Evolutionary conservation across 2,329 filamentous ascomycete genomes (phyloP).

Genomic region (Coleophoma cylindrospora): DNA sequence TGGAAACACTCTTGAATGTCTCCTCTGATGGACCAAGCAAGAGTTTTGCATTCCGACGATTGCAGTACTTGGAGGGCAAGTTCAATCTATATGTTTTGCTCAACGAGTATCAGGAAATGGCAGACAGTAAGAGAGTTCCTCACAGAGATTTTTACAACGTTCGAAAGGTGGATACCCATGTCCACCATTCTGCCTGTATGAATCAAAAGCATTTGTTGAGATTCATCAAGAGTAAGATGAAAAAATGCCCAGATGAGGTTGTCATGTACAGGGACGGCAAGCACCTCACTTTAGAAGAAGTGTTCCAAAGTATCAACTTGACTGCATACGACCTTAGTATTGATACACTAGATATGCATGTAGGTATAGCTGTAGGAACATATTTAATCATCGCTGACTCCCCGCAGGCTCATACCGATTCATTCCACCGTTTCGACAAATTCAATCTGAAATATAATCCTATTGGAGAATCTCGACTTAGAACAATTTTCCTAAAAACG

Average conservation of each 20-base stretch:
- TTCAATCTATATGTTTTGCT: conserved; percentile 91
- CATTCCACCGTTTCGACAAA: conserved; percentile 98
- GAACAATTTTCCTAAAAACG: conserved; percentile 98
- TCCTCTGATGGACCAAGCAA: conserved; percentile 95
- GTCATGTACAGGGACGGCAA: conserved; percentile 91
- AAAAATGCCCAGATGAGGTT: conserved; percentile 91
- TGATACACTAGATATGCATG: conserved; percentile 98
- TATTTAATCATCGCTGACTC: conserved; percentile 8
- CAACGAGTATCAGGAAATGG: conserved; percentile 97
- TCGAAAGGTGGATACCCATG: conserved; percentile 96
- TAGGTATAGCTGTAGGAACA: conserved; percentile 37
- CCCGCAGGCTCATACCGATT: conserved; percentile 81
- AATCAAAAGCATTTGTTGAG: conserved; percentile 97
- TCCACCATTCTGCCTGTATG: conserved; percentile 99
- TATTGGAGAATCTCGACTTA: conserved; percentile 86
- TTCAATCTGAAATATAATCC: conserved; percentile 99
- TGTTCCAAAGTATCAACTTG: conserved; percentile 95
- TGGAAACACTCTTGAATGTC: conserved; percentile 81
- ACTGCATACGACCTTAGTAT: conserved; percentile 98
- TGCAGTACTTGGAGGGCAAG: conserved; percentile 95
- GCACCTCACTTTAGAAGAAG: conserved; percentile 83
- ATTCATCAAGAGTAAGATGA: conserved; percentile 99
- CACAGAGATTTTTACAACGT: conserved; percentile 99
- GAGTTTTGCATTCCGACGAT: conserved; percentile 89
- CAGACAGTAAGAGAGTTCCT: conserved; percentile 94